phyloP scores from a whole-genome alignment of 148 eudicot species.

The Vaccinium macrocarpon region DNA sequence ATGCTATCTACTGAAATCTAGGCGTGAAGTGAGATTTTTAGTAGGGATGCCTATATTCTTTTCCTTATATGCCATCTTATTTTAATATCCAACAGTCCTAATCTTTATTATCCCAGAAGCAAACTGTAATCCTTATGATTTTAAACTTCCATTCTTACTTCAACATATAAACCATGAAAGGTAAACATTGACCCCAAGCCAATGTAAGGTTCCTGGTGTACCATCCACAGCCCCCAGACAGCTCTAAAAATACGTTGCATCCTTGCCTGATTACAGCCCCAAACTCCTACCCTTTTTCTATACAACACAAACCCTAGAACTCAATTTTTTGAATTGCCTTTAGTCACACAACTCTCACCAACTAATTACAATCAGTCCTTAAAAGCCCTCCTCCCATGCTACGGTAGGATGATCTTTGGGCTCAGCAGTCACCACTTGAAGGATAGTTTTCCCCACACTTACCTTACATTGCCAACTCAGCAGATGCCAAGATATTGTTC shows the following conservation, averaged over 20 bases:
- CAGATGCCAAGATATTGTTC: neutral
- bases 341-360: neutral
- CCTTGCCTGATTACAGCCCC: neutral
- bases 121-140: neutral
- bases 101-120: neutral
- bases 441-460: neutral
- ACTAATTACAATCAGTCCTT: neutral
- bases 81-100: neutral
- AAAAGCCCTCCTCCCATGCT: neutral
- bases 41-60: neutral
- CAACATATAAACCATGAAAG: neutral
- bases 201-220: neutral
- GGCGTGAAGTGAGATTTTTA: neutral
- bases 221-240: neutral
- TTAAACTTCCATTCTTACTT: neutral
- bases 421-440: neutral
- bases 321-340: neutral
- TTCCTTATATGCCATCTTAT: neutral
- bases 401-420: neutral
- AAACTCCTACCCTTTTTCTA: neutral
- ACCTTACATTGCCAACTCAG: neutral
- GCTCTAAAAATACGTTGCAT: neutral
- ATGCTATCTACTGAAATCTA: neutral
- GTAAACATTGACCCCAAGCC: neutral
- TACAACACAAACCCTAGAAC: neutral